phyloP scores from a whole-genome alignment of 495 filamentous ascomycete genomes.

The Penicillium daleae region DNA sequence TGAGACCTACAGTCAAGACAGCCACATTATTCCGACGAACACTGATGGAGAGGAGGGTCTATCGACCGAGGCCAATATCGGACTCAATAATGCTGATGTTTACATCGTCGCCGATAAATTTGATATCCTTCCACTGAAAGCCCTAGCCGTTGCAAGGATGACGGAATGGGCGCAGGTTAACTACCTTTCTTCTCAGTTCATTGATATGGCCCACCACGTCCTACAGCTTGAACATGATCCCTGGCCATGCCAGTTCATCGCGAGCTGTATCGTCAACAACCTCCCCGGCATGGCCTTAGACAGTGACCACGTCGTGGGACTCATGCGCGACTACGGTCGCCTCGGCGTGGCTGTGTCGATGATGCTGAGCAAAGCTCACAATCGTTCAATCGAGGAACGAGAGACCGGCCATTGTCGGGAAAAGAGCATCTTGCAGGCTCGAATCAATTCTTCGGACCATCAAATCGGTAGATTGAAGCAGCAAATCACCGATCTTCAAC shows the following conservation, averaged over 20 bases:
- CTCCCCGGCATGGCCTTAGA: neutral
- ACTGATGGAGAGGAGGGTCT: neutral
- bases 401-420: neutral
- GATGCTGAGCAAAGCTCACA: neutral
- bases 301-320: neutral
- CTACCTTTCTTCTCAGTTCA: neutral
- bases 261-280: neutral
- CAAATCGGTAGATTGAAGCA: no score
- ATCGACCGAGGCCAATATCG: neutral
- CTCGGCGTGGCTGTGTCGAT: neutral
- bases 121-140: neutral
- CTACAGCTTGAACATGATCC: neutral
- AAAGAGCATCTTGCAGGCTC: no score
- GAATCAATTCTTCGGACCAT: no score
- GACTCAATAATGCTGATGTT: neutral
- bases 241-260: neutral
- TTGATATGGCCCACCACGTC: neutral
- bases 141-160: neutral
- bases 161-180: neutral
- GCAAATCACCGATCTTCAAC: neutral
- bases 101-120: neutral
- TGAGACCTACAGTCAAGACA: neutral
- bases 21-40: neutral
- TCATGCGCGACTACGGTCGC: neutral
- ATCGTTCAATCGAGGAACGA: no score